Evolutionary conservation across 352 stramenopile genomes (phyloP).

Genomic region (Blastocystis sp.): DNA sequence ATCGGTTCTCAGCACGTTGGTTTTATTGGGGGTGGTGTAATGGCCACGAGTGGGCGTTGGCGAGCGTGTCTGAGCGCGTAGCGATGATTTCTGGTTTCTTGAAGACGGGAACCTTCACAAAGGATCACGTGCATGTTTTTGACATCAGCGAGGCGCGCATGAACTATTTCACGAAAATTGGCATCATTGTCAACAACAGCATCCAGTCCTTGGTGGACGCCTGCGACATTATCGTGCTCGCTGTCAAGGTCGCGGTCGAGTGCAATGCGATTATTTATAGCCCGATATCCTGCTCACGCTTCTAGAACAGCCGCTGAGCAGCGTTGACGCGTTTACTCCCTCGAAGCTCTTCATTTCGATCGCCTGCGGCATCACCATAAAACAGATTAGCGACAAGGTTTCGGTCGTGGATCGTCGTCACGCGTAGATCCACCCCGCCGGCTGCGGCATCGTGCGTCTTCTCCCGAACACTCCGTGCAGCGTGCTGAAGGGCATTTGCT

Average conservation of each 20-base stretch:
- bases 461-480: conserved; percentile 89
- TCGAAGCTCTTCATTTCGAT: conserved; percentile 83
- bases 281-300: conserved; percentile 80
- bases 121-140: conserved; percentile 75
- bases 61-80: not conserved
- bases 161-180: conserved; percentile 76
- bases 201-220: conserved; percentile 69
- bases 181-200: conserved; percentile 73
- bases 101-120: conserved; percentile 73
- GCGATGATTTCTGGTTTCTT: conserved; percentile 72
- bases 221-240: conserved; percentile 80
- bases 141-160: conserved; percentile 76
- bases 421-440: conserved; percentile 76
- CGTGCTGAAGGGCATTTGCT: conserved; percentile 81
- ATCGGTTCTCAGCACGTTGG: conserved; percentile 75
- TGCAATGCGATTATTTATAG: conserved; percentile 10
- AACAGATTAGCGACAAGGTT: conserved; percentile 73
- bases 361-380: conserved; percentile 82
- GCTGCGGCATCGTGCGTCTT: conserved; percentile 81
- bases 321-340: conserved; percentile 75
- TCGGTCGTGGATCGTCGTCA: not conserved
- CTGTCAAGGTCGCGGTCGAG: conserved; percentile 79
- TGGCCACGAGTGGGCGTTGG: conserved; percentile 78
- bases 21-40: conserved; percentile 80
- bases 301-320: conserved; percentile 78